A percentile compares a stretch with the other conserved stretches of the same genome.
phyloP scores from a whole-genome alignment of 495 filamentous ascomycete species.

The Penicillium nucicola region DNA sequence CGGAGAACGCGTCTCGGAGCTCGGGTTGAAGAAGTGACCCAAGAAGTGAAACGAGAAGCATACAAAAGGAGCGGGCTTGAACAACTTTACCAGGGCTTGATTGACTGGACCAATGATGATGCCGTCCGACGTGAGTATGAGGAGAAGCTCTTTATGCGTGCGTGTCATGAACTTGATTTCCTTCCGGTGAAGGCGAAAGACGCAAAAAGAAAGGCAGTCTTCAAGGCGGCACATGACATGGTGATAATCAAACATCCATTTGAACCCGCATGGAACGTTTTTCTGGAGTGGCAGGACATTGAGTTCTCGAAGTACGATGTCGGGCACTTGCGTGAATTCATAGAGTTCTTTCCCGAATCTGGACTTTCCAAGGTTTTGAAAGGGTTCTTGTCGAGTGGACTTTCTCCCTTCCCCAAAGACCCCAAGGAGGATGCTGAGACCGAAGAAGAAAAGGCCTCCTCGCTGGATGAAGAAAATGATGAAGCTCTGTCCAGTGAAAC shows the following conservation, averaged over 20 bases:
- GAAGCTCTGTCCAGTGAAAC: slow-evolving; percentile 24
- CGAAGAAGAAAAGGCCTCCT: slow-evolving; percentile 24
- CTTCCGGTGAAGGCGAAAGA: slow-evolving; percentile 61
- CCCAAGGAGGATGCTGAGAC: slow-evolving; percentile 28
- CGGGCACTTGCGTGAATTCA: slow-evolving; percentile 72
- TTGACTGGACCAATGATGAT: slow-evolving; percentile 89
- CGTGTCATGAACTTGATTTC: slow-evolving; percentile 70
- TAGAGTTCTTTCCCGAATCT: slow-evolving; percentile 76
- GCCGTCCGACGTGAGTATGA: slow-evolving; percentile 79
- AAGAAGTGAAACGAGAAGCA: slow-evolving; percentile 85
- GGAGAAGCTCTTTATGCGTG: slow-evolving; percentile 82
- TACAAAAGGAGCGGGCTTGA: slow-evolving; percentile 67
- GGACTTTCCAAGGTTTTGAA: slow-evolving; percentile 77
- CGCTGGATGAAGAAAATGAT: slow-evolving; percentile 13
- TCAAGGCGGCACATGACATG: slow-evolving; percentile 78
- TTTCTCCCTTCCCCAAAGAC: slow-evolving; percentile 70
- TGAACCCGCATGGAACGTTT: slow-evolving; percentile 83
- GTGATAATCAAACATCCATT: slow-evolving; percentile 95
- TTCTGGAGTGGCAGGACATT: slow-evolving; percentile 83
- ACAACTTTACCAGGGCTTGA: slow-evolving; percentile 71
- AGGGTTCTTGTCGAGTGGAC: slow-evolving; percentile 75
- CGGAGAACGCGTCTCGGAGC: slow-evolving; percentile 86
- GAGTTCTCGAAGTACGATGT: slow-evolving; percentile 72
- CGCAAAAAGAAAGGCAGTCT: slow-evolving; percentile 64
- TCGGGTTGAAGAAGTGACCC: slow-evolving; percentile 72